phyloP scores from a whole-genome alignment of 1,284 basidiomycete genomes.

The Trametes pubescens region DNA sequence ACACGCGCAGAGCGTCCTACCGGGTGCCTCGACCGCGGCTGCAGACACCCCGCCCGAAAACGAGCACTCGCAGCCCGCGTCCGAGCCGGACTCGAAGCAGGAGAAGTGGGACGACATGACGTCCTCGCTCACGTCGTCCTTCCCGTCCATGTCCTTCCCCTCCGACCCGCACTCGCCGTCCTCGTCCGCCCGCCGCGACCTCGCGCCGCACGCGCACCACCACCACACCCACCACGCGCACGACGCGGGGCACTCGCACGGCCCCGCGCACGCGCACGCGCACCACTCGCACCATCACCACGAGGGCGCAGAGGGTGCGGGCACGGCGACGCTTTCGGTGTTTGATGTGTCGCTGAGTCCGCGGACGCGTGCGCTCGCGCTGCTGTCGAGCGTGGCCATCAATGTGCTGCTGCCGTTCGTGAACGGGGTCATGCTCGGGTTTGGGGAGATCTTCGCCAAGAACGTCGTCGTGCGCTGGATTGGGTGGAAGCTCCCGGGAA shows the following conservation, averaged over 20 bases:
- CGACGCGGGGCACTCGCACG: slow-evolving; percentile 33
- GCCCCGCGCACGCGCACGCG: slow-evolving; percentile 34
- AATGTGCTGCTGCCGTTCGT: slow-evolving; percentile 95
- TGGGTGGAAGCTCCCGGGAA: slow-evolving; percentile 50
- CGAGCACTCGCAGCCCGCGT: slow-evolving; percentile 34
- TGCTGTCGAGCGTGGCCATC: slow-evolving; percentile 88
- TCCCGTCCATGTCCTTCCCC: slow-evolving; percentile 77
- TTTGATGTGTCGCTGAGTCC: slow-evolving; percentile 75
- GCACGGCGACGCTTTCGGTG: slow-evolving; percentile 78
- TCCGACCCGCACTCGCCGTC: slow-evolving; percentile 56
- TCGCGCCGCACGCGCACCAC: slow-evolving; percentile 27
- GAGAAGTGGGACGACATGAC: slow-evolving; percentile 74
- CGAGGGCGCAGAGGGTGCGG: slow-evolving; percentile 21
- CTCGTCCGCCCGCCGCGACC: slow-evolving; percentile 35
- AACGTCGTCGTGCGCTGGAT: slow-evolving; percentile 80
- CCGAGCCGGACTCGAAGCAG: slow-evolving; percentile 50
- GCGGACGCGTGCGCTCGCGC: slow-evolving; percentile 72
- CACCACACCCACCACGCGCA: slow-evolving; percentile 27
- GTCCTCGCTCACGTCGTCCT: slow-evolving; percentile 71
- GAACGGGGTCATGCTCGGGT: slow-evolving; percentile 98
- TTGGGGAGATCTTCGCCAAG: slow-evolving; percentile 97
- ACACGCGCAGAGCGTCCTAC: slow-evolving; percentile 31
- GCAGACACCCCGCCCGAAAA: slow-evolving; percentile 30
- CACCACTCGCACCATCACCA: slow-evolving; percentile 37
- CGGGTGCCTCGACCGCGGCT: slow-evolving; percentile 31